Base-by-base conservation (phyloP, 768 basidiomycete species). In the Russula brevipes region DNA sequence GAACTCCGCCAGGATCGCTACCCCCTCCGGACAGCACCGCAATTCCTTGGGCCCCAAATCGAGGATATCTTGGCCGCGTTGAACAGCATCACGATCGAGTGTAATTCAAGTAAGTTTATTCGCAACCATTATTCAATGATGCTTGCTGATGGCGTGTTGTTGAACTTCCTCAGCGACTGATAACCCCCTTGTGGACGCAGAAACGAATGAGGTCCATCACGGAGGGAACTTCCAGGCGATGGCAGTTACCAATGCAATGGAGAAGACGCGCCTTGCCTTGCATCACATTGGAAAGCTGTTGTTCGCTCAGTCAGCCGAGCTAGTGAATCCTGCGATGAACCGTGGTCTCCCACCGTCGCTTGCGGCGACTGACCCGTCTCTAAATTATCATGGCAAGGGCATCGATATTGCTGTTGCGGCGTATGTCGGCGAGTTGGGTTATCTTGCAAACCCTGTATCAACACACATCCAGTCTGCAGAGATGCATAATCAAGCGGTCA, bases 211-310 rank as follows among this genome's bases (percentile, higher is more conserved):
- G 56, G 78, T 92, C 19, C 88, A 92, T 72, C 82, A 92, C 60
- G 92, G 90, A 36, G 92, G 92, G 16, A 94, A 94, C 72, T 94
- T 94, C 83, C 91, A 94, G 71, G 89, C 90, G 0, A 88, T 91
- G 81, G 79, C 89, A 3, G 85, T 94, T 45, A 89, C 89, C 8
- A 91, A 89, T 59, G 84, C 86, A 12, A 92, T 93, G 89, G 91
- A 94, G 72, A 91, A 91, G 73, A 89, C 88, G 17, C 87, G 91
- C 14, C 74, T 82, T 19, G 76, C 80, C 2, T 68, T 82, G 31
- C 78, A 79, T 64, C 80, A 80, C 68, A 72, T 83, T 54, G 82
- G 81, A 62, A 82, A 81, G 69, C 67, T 83, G 33, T 65, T 80
- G 42, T 83, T 81, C 65, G 72, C 82, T 7, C 82, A 83, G 69